These are phyloP conservation scores for Cryphonectria nitschkei DNA, from an alignment of 2,329 filamentous ascomycete genomes.

Conservation along the genomic window DNA sequence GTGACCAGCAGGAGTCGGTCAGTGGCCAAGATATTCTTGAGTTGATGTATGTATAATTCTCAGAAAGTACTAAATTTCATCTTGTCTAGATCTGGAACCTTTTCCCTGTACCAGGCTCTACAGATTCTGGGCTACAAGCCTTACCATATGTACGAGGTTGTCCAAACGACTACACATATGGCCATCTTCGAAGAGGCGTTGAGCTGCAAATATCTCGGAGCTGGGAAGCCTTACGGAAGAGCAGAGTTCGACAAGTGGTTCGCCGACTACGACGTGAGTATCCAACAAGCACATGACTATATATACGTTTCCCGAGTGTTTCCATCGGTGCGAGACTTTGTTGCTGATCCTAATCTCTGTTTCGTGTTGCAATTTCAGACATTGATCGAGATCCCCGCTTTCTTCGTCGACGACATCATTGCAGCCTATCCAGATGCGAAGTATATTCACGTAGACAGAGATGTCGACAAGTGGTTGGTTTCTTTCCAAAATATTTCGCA, in stretches of 20 bases:
- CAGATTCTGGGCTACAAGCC: constrained; percentile 42
- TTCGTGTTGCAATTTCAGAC: constrained; percentile 24
- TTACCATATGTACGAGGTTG: constrained; percentile 42
- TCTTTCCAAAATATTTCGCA: background rate
- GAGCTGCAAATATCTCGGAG: constrained; percentile 35
- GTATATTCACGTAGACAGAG: constrained; percentile 42
- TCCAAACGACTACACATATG: constrained; percentile 33
- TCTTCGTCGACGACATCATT: constrained; percentile 38
- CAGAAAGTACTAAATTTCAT: background rate
- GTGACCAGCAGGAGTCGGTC: constrained; percentile 45
- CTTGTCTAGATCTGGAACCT: constrained; percentile 34
- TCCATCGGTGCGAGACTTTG: background rate
- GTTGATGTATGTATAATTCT: background rate
- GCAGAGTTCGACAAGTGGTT: constrained; percentile 47
- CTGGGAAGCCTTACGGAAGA: constrained; percentile 39
- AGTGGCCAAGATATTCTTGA: constrained; percentile 13
- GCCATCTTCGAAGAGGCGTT: constrained; percentile 38
- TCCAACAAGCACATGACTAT: background rate
- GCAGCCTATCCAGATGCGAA: constrained; percentile 41
- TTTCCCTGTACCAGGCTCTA: constrained; percentile 41
- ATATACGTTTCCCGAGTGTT: background rate
- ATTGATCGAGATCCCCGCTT: constrained; percentile 39
- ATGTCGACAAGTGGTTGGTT: constrained; percentile 39
- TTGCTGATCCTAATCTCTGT: background rate
- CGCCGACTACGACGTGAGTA: constrained; percentile 41